Percentiles rank a stretch among this genome's conserved stretches.
These are phyloP conservation scores for Thecaphora frezii DNA, from an alignment of 1,284 basidiomycete species.

Conservation along the genomic window DNA sequence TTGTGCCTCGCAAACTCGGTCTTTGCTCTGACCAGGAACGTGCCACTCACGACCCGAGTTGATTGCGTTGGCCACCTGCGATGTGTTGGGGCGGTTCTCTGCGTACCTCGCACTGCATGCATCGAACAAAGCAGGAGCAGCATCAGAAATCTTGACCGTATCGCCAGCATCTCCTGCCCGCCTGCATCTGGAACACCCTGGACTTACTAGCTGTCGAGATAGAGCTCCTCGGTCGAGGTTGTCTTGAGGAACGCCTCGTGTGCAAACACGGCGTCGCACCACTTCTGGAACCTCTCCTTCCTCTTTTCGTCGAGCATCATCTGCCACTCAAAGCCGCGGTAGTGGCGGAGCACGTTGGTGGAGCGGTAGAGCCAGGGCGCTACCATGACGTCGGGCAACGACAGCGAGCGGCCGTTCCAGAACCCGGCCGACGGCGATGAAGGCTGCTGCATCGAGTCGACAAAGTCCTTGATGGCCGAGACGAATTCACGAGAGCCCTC, in stretches of 20 bases:
- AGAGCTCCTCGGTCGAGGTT: conserved; percentile 71
- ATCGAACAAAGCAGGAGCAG: neutral
- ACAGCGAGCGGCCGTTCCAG: conserved; percentile 66
- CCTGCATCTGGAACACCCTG: neutral
- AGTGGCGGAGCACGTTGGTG: conserved; percentile 70
- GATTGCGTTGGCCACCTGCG: conserved; percentile 47
- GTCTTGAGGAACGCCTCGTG: conserved; percentile 72
- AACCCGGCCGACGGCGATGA: conserved; percentile 61
- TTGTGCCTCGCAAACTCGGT: neutral
- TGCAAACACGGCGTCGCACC: conserved; percentile 65
- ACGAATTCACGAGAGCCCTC: conserved; percentile 67
- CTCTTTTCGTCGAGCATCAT: conserved; percentile 60
- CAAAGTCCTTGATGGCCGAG: conserved; percentile 65
- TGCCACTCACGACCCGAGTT: conserved; percentile 37
- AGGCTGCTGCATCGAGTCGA: conserved; percentile 65
- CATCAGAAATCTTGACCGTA: neutral
- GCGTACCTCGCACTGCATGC: conserved; percentile 26
- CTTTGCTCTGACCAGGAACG: neutral
- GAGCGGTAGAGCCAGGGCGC: conserved; percentile 76
- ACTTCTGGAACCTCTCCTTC: conserved; percentile 65
- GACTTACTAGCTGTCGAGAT: conserved; percentile 69
- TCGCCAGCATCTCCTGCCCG: neutral
- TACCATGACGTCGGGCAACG: conserved; percentile 71
- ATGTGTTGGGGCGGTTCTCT: conserved; percentile 46
- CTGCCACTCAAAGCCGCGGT: conserved; percentile 67